Conservation (phyloP, 805 yeast genomes). For the Metschnikowia kofuensis region DNA sequence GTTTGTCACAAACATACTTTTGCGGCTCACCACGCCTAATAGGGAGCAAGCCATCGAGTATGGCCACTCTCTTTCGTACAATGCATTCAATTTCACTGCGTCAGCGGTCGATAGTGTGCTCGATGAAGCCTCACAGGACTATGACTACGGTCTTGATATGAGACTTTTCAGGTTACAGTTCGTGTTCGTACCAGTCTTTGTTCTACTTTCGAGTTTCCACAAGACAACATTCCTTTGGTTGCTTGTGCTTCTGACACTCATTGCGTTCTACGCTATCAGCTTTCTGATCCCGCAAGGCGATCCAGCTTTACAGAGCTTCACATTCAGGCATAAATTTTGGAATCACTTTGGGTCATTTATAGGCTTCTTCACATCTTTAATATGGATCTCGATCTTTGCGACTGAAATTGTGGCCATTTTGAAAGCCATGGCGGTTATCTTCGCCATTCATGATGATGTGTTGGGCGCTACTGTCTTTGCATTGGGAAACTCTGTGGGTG, state of each 20-base stretch:
- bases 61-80: constrained; percentile 5
- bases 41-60: constrained; percentile 16
- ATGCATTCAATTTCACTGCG: constrained; percentile 14
- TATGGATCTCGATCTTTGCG: constrained; percentile 69
- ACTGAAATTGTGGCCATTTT: constrained; percentile 65
- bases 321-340: constrained; percentile 9
- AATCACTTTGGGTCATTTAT: constrained; percentile 33
- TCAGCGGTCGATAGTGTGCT: not conserved
- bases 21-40: constrained; percentile 17
- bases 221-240: not conserved
- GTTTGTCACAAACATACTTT: constrained; percentile 11
- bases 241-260: not conserved
- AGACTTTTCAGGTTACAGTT: constrained; percentile 10
- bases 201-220: constrained; percentile 6
- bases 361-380: constrained; percentile 67
- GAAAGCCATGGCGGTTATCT: constrained; percentile 56
- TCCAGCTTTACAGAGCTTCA: constrained; percentile 3
- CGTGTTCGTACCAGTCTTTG: constrained; percentile 5
- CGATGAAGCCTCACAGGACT: constrained; percentile 2
- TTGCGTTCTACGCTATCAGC: constrained; percentile 1
- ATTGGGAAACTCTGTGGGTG: constrained; percentile 90
- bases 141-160: constrained; percentile 9
- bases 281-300: not conserved
- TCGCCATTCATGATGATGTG: constrained; percentile 68
- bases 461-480: constrained; percentile 89